A percentile compares a stretch with the other conserved stretches of the same genome.
Conservation (phyloP, 139 green algal species). For the Pycnococcus provasolii region DNA sequence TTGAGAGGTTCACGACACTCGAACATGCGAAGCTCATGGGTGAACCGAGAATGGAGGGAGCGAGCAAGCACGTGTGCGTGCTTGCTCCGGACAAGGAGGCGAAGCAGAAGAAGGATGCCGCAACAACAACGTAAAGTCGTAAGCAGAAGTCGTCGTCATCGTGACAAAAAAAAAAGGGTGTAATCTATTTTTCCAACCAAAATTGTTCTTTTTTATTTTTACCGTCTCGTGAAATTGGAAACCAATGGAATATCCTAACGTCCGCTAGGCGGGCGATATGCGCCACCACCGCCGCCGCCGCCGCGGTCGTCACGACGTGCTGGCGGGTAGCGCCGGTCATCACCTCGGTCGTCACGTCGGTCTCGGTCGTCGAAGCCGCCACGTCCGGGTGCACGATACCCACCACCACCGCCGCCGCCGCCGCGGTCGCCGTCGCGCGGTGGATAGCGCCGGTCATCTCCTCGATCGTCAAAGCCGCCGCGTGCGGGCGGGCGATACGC, state of each 20-base stretch:
- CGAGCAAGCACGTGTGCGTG: too few relatives aligned
- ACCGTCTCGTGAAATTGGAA: too few relatives aligned
- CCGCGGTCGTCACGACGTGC: not conserved
- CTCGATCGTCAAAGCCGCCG: constrained; percentile 4
- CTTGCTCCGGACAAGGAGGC: too few relatives aligned
- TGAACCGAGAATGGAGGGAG: too few relatives aligned
- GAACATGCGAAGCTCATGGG: too few relatives aligned
- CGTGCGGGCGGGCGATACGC: not conserved
- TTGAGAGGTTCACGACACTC: too few relatives aligned
- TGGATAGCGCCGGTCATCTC: not conserved
- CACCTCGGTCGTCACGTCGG: not conserved
- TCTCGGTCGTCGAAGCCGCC: constrained; percentile 7
- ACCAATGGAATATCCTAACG: not conserved
- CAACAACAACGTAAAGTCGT: too few relatives aligned
- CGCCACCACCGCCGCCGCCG: not conserved
- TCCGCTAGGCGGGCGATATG: constrained; percentile 1
- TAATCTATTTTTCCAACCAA: too few relatives aligned
- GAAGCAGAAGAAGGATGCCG: too few relatives aligned
- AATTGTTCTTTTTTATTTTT: too few relatives aligned
- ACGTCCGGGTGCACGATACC: not conserved
- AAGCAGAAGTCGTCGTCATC: too few relatives aligned
- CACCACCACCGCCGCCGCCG: constrained; percentile 9
- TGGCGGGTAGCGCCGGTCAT: not conserved
- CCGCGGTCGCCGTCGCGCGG: not conserved
- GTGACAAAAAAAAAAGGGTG: too few relatives aligned